Evolutionary conservation across 139 green algal genomes (phyloP).

Genomic region (Micromonas pusilla): DNA sequence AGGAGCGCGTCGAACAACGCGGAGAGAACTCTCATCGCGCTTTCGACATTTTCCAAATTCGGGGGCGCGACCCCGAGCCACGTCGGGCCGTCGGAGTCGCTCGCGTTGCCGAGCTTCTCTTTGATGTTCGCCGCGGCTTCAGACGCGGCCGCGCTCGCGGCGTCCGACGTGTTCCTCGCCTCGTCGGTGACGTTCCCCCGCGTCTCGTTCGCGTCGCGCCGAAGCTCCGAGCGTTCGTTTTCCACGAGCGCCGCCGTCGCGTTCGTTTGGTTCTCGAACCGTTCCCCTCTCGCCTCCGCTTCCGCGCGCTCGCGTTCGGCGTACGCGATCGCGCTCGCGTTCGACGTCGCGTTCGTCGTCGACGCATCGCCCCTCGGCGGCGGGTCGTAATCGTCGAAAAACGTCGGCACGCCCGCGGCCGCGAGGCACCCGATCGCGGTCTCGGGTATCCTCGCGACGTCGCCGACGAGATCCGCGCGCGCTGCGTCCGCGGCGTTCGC

Average conservation of each 20-base stretch:
- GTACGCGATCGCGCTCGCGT: too few relatives aligned
- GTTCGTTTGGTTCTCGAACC: not conserved
- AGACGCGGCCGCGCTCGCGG: not conserved
- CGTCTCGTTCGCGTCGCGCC: too few relatives aligned
- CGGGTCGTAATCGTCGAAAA: not conserved
- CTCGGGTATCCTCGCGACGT: not conserved
- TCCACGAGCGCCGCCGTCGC: not conserved
- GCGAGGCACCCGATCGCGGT: not conserved
- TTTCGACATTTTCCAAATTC: not conserved
- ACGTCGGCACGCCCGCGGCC: not conserved
- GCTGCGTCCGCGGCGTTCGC: not conserved
- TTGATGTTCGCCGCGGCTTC: not conserved
- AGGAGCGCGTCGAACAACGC: not conserved
- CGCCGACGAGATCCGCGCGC: not conserved
- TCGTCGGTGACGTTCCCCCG: too few relatives aligned
- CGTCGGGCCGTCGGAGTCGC: not conserved
- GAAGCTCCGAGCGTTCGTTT: too few relatives aligned
- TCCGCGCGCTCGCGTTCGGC: not conserved
- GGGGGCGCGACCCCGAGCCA: not conserved
- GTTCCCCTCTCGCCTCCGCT: not conserved
- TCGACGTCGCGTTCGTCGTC: too few relatives aligned
- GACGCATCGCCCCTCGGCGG: not conserved
- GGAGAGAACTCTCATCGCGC: not conserved
- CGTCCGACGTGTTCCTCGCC: not conserved
- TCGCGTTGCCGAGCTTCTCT: not conserved